Base-by-base conservation (phyloP, 1,139 yeast species). In the Petasospora fabianii region DNA sequence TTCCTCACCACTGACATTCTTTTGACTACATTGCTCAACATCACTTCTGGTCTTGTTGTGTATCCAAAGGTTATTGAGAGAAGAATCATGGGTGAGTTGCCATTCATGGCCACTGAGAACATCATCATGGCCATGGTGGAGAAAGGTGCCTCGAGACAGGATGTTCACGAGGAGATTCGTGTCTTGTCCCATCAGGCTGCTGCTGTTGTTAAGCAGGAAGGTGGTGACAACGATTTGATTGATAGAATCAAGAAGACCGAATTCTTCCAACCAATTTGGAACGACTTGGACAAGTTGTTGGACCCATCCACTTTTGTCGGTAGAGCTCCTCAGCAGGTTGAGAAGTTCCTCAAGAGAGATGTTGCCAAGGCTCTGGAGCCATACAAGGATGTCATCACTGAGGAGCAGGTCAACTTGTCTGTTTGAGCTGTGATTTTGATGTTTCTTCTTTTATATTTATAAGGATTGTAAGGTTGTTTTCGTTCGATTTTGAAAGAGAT, bases 61-160 rank as follows among this genome's bases (percentile, higher is more conserved):
- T 92, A 94, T 69, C 98, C 98, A 54, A 90, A 92, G 76, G 98
- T 92, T 54, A 92, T 92, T 60, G 96, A 84, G 70, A 84, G 97
- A 73, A 84, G 97, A 69, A 92, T 92, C 65, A 80, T 65, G 62
- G 76, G 96, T 38, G 98, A 94, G 68, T 75, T 92, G 59, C 99
- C 99, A 54, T 92, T 94, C 73, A 92, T 92, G 99, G 99, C 99
- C 51, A 92, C 99, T 40, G 99, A 92, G 69, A 92, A 92, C 68
- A 80, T 92, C 62, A 92, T 92, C 64, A 92, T 92, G 99, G 98
- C 98, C 42, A 92, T 92, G 97, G 98, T 92, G 44, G 95, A 88
- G 68, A 83, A 84, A 65, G 97, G 97, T 55, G 97, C 86, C 33
- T 88, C 95, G 20, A 84, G 99, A 75, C 99, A 92, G 73, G 96